A percentile compares a stretch with the other conserved stretches of the same genome.
Conservation (phyloP, 345 rosid species). For the Eucalyptus caleyi region DNA sequence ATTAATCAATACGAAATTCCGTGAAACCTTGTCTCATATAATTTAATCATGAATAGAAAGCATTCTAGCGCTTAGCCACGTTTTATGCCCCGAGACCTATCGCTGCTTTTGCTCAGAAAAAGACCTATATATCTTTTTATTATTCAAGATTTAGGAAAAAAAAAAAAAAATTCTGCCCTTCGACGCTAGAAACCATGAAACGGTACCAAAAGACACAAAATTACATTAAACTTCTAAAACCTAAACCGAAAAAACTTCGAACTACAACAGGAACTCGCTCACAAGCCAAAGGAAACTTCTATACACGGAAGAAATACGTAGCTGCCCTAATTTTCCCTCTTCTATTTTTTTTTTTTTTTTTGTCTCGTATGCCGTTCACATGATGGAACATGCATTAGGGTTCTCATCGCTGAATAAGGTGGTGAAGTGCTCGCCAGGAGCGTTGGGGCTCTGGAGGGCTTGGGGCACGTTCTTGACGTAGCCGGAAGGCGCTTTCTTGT, state of each 20-base stretch:
- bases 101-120: not conserved
- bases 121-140: not conserved
- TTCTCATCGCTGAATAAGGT: constrained; percentile 45
- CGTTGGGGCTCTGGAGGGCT: constrained; percentile 19
- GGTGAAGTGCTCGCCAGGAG: constrained; percentile 5
- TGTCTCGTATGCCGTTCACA: not conserved
- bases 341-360: not conserved
- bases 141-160: not conserved
- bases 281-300: not conserved
- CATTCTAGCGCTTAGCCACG: not conserved
- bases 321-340: not conserved
- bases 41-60: not conserved
- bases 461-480: constrained; percentile 31
- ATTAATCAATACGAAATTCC: not conserved
- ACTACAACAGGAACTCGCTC: not conserved
- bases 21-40: not conserved
- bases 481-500: constrained; percentile 46
- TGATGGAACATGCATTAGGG: constrained; percentile 37
- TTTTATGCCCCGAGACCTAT: not conserved
- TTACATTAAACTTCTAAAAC: not conserved
- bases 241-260: not conserved
- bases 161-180: not conserved
- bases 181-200: not conserved
- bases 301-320: not conserved
- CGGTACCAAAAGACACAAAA: not conserved